Percentiles rank a stretch among this genome's conserved stretches.
phyloP scores from a whole-genome alignment of 2,329 filamentous ascomycete genomes.

The Microsporum ferrugineum region DNA sequence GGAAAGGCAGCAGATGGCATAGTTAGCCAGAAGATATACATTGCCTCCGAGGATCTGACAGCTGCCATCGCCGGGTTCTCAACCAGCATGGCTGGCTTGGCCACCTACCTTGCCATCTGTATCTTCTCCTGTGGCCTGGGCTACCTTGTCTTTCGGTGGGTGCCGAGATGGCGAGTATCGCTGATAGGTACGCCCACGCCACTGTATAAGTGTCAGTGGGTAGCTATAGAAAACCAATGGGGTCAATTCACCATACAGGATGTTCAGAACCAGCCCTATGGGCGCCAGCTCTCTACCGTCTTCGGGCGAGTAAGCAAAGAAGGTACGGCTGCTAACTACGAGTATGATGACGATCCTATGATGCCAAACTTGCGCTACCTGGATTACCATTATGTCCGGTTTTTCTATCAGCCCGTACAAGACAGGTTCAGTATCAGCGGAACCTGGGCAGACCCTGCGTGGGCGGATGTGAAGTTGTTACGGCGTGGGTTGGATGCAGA shows the following conservation, averaged over 20 bases:
- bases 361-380: conserved; percentile 63
- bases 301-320: conserved; percentile 43
- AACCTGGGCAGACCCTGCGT: conserved; percentile 88
- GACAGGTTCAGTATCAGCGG: conserved; percentile 80
- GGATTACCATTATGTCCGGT: conserved; percentile 87
- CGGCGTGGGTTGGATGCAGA: conserved; percentile 76
- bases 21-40: conserved; percentile 80
- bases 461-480: conserved; percentile 66
- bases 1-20: conserved; percentile 43
- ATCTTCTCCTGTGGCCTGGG: conserved; percentile 61
- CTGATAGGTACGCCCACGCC: conserved; percentile 59
- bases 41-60: conserved; percentile 84
- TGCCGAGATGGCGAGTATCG: conserved; percentile 74
- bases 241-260: conserved; percentile 73
- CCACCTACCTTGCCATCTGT: conserved; percentile 60
- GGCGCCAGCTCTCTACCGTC: conserved; percentile 52
- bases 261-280: conserved; percentile 50
- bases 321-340: conserved; percentile 51
- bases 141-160: conserved; percentile 78
- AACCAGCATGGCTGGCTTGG: conserved; percentile 59
- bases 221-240: conserved; percentile 97
- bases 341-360: conserved; percentile 63
- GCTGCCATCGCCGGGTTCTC: conserved; percentile 87
- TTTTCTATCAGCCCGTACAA: conserved; percentile 78
- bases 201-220: conserved; percentile 71